Conservation (phyloP, 305 asterid genomes). For the Solanum hybrid region DNA sequence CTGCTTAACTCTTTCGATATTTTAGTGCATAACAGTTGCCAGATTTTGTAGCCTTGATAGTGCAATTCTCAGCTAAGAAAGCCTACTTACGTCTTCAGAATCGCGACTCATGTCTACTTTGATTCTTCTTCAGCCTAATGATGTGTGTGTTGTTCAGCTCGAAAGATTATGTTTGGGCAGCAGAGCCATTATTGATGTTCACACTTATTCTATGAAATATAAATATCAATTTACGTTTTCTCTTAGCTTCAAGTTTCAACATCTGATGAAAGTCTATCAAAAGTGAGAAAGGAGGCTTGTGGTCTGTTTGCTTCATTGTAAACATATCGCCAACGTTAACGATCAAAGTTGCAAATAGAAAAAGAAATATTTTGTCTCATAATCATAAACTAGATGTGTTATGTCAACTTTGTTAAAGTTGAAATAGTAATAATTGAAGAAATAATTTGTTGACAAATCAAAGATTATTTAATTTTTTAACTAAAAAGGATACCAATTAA, state of each 20-base stretch:
- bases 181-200: neutral
- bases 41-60: neutral
- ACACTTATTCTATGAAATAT: neutral
- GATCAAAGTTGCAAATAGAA: neutral
- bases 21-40: neutral
- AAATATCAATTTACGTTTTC: neutral
- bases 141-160: neutral
- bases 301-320: too few species aligned
- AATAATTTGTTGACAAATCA: neutral
- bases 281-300: neutral
- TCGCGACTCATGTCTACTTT: neutral
- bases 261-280: neutral
- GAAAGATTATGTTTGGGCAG: neutral
- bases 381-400: neutral
- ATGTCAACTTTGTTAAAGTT: neutral
- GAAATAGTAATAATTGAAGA: neutral
- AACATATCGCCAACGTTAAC: neutral
- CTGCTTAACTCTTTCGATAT: neutral
- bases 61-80: neutral
- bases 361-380: neutral
- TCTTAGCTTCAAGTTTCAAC: neutral
- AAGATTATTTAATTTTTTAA: too few species aligned
- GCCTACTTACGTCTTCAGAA: neutral
- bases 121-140: neutral
- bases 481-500: too few species aligned